Percentiles rank a stretch among this genome's conserved stretches.
Conservation (phyloP, 805 yeast species). For the Ogataea parapolymorpha region DNA sequence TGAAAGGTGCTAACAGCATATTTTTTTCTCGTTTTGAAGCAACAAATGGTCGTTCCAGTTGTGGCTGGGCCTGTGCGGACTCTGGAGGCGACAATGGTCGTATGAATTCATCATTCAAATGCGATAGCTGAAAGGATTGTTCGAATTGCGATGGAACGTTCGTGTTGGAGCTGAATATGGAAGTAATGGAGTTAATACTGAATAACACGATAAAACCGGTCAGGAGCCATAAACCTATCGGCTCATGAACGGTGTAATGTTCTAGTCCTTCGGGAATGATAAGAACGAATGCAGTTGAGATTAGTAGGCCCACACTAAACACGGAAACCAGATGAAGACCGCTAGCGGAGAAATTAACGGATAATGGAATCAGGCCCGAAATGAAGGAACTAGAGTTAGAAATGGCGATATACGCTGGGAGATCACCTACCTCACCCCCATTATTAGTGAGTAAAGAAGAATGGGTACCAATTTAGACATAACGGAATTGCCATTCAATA, state of each 20-base stretch:
- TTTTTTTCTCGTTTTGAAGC: constrained; percentile 7
- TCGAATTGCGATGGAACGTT: neutral
- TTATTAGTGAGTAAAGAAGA: constrained; percentile 19
- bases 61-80: neutral
- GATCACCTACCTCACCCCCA: constrained; percentile 20
- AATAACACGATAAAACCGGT: constrained; percentile 55
- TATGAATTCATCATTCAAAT: neutral
- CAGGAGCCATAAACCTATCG: constrained; percentile 47
- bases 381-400: constrained; percentile 23
- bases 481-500: neutral
- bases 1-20: constrained; percentile 31
- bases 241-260: constrained; percentile 23
- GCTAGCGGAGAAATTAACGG: constrained; percentile 22
- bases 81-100: constrained; percentile 5
- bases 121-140: constrained; percentile 2
- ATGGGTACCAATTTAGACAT: constrained; percentile 20
- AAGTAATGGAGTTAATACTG: constrained; percentile 38
- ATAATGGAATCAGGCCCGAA: constrained; percentile 30
- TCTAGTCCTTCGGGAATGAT: constrained; percentile 67
- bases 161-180: constrained; percentile 5
- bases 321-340: constrained; percentile 41
- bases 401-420: neutral
- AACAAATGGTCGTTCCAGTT: neutral
- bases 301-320: constrained; percentile 56
- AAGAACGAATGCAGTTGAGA: constrained; percentile 56